Base-by-base conservation (phyloP, 495 filamentous ascomycete species). In the Cercophora scortea region DNA sequence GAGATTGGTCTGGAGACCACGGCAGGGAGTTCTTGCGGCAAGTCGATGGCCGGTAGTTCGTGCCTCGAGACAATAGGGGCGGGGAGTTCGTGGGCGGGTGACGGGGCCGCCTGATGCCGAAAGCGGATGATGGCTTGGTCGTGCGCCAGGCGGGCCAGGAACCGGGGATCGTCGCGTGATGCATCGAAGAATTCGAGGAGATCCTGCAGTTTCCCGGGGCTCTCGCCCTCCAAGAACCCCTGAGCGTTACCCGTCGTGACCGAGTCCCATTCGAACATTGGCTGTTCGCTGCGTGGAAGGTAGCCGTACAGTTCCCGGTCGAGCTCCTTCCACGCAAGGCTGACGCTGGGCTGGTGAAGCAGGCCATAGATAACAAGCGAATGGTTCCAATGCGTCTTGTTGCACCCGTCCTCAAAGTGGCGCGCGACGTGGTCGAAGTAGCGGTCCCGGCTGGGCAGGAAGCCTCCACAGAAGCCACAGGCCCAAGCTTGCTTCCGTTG, bases 381-480 rank as follows among this genome's bases (percentile, higher is more conserved):
- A 53, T 77, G 74, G 54, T 70, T 68, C 73, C 72, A 77, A 48
- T 77, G 71, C 4, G 57, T 53, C 57, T 75, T 76, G 55, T 68
- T 73, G 61, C 63, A 68, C 25, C 72, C 73, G 32, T 66, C 59
- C 41, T 77, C 74, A 60, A 74, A 77, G 58, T 77, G 74, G 8
- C 61, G 61, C 43, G 74, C 72, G 8, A 77, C 70, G 55, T 77
- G 74, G 60, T 77, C 74, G 52, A 76, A 72, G 56, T 75, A 73
- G 34, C 74, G 71, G 52, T 77, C 73, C 15, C 72, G 68, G 36
- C 67, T 64, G 51, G 67, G 61, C 49, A 73, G 67, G 45, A 76
- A 69, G 1, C 68, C 74, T 34, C 71, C 73, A 51, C 74, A 77
- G 52, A 77, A 77, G 32, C 74, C 74, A 48, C 74, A 77, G 5